phyloP scores from a whole-genome alignment of 345 rosid species.

The Moringa oleifera region DNA sequence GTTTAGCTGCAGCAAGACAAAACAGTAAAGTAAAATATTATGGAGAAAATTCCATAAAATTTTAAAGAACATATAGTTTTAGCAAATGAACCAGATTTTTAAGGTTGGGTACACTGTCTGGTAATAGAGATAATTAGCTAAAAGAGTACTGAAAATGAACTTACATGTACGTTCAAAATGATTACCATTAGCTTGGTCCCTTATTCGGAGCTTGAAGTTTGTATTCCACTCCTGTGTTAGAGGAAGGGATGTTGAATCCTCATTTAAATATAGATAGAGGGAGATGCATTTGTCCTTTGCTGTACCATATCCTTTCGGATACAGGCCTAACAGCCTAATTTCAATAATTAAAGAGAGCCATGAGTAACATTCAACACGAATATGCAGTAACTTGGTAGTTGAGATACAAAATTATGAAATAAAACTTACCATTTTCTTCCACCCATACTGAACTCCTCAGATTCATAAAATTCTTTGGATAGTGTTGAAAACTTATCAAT shows the following conservation, averaged over 20 bases:
- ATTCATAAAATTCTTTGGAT: background rate
- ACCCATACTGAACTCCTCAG: background rate
- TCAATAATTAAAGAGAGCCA: background rate
- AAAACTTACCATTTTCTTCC: background rate
- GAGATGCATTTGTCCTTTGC: background rate
- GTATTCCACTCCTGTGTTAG: background rate
- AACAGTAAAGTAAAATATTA: no score
- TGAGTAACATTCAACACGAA: background rate
- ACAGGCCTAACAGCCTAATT: background rate
- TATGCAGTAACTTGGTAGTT: no score
- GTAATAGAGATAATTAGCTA: no score
- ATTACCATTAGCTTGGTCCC: background rate
- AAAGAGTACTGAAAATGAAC: no score
- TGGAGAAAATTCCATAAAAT: no score
- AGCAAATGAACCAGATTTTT: no score
- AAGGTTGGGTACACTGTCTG: no score
- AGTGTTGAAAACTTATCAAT: background rate
- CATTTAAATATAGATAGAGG: no score
- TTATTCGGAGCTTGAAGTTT: background rate
- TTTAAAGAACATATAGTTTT: no score
- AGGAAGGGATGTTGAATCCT: no score
- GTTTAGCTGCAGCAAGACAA: no score
- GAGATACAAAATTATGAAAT: background rate
- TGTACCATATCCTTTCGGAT: background rate
- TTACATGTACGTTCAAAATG: background rate